phyloP scores from a whole-genome alignment of 148 eudicot species.

The Diospyros lotus region DNA sequence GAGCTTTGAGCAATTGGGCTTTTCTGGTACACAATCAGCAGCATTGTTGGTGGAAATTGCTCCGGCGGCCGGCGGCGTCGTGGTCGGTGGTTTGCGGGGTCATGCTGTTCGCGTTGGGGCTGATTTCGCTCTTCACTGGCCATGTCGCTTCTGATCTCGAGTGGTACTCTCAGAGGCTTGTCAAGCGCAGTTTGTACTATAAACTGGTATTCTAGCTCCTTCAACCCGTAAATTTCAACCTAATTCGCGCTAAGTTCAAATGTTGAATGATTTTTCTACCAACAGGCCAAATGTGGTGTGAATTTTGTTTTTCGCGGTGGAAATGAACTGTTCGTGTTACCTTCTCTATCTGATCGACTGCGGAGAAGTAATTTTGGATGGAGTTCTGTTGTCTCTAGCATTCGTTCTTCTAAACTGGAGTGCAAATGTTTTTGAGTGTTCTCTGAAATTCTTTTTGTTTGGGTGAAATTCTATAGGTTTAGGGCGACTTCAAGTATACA shows the following conservation, averaged over 20 bases:
- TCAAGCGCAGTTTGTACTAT: constrained; percentile 37
- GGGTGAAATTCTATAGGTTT: background rate
- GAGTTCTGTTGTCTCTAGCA: background rate
- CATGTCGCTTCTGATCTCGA: constrained; percentile 87
- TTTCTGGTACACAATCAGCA: constrained; percentile 25
- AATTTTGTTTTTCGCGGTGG: background rate
- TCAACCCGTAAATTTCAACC: background rate
- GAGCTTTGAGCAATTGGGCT: constrained; percentile 9
- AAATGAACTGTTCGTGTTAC: background rate
- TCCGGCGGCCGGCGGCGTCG: constrained; percentile 34
- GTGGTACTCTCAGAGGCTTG: constrained; percentile 68
- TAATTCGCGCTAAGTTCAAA: too few relatives aligned
- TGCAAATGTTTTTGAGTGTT: background rate
- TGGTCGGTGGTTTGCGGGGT: constrained; percentile 74
- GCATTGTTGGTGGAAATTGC: constrained; percentile 29
- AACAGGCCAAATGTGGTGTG: too few relatives aligned
- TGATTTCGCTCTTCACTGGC: constrained; percentile 76
- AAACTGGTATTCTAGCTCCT: constrained; percentile 35
- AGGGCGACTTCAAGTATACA: background rate
- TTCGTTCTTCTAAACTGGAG: background rate
- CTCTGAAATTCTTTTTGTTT: background rate
- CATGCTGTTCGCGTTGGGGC: constrained; percentile 71
- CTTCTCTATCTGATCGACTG: too few relatives aligned
- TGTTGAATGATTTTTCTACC: too few relatives aligned
- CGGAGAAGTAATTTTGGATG: background rate